Conservation (phyloP, 1,284 basidiomycete genomes). For the Rhizopogon hawkerae region DNA sequence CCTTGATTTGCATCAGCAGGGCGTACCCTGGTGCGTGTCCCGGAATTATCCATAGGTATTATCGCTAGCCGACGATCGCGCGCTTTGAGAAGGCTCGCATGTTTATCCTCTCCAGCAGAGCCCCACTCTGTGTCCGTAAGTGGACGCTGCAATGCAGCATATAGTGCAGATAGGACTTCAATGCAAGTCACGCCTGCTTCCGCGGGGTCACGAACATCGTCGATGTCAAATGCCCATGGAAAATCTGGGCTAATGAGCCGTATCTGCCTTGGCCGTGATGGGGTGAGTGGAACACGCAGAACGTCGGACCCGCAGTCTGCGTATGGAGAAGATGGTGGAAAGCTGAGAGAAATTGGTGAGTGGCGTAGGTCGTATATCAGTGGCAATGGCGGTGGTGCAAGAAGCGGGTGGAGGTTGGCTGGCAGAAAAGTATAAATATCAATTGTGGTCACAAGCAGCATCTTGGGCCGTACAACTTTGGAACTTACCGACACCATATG, state of each 20-base stretch:
- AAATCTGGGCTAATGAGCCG: slow-evolving; percentile 7
- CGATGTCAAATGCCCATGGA: slow-evolving; percentile 7
- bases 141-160: slow-evolving; percentile 4
- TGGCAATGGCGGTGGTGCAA: background rate
- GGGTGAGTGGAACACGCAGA: slow-evolving; percentile 1
- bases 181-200: background rate
- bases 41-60: background rate
- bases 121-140: slow-evolving; percentile 7
- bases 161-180: slow-evolving; percentile 2
- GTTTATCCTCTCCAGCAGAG: slow-evolving; percentile 1
- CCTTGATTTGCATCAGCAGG: background rate
- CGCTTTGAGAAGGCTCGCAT: background rate
- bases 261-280: background rate
- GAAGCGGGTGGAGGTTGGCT: slow-evolving; percentile 2
- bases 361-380: slow-evolving; percentile 6
- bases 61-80: slow-evolving; percentile 1
- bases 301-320: background rate
- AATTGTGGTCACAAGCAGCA: too few relatives aligned
- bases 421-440: background rate
- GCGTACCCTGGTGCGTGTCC: background rate
- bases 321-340: slow-evolving; percentile 3
- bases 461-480: background rate
- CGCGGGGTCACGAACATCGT: background rate
- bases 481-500: background rate
- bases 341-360: background rate